These are phyloP conservation scores for Canavalia gladiata DNA, from an alignment of 306 rosid species.

Conservation along the genomic window DNA sequence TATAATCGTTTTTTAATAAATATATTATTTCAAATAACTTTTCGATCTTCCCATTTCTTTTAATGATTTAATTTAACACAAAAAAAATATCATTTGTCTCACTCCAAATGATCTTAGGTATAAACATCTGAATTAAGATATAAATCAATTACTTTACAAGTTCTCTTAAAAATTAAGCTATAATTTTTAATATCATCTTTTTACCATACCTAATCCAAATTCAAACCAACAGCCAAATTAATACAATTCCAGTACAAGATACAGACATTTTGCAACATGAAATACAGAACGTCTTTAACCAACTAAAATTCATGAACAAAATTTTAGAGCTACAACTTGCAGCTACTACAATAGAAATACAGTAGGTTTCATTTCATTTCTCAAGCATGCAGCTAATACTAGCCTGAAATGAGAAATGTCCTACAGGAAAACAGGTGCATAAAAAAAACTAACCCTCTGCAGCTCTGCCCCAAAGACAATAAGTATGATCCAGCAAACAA, in stretches of 20 bases:
- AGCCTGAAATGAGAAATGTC: constrained; percentile 44
- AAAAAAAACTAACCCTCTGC: constrained; percentile 43
- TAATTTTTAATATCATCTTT: too few species aligned
- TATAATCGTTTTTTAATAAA: too few species aligned
- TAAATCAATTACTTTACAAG: neutral
- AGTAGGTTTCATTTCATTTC: constrained; percentile 26
- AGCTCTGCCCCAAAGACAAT: constrained; percentile 38
- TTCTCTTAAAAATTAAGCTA: neutral
- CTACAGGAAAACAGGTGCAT: constrained; percentile 18
- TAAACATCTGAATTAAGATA: neutral
- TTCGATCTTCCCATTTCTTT: neutral
- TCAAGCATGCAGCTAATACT: constrained; percentile 2
- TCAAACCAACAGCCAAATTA: neutral
- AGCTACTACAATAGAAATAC: constrained; percentile 46
- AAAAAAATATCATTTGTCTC: neutral
- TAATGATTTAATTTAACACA: neutral
- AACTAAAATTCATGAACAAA: constrained; percentile 43
- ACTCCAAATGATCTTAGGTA: too few species aligned
- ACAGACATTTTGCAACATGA: neutral
- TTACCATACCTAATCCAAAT: neutral
- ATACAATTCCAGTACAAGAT: neutral
- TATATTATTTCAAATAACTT: too few species aligned
- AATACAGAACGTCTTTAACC: neutral
- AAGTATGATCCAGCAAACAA: constrained; percentile 29
- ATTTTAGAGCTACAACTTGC: constrained; percentile 42